Evolutionary conservation across 257 asterid species (phyloP).

Genomic region (Cruciata laevipes): DNA sequence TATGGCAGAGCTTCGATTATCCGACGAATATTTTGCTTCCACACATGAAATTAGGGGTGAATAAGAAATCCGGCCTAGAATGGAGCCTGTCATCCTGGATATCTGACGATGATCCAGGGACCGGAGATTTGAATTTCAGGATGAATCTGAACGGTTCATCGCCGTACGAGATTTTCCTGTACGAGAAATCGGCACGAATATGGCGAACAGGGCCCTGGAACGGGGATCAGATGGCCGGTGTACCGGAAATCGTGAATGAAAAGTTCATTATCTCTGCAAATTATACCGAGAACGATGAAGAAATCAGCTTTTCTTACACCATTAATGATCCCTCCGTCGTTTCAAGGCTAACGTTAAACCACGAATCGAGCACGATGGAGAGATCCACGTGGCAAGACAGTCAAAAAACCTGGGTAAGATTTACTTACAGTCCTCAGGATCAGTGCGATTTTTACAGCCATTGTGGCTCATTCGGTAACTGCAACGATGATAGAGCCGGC

Average conservation of each 20-base stretch:
- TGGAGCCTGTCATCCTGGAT: slow-evolving; percentile 35
- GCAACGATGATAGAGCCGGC: slow-evolving; percentile 18
- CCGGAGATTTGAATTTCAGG: slow-evolving; percentile 20
- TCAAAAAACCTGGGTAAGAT: slow-evolving; percentile 21
- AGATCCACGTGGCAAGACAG: slow-evolving; percentile 27
- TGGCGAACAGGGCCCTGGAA: slow-evolving; percentile 41
- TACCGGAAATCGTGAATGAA: slow-evolving; percentile 27
- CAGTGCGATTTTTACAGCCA: slow-evolving; percentile 28
- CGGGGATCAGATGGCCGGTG: slow-evolving; percentile 30
- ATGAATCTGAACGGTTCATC: slow-evolving; percentile 28
- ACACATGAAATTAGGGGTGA: slow-evolving; percentile 31
- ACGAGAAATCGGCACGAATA: not conserved
- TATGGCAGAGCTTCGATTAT: slow-evolving; percentile 1
- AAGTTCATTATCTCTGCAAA: slow-evolving; percentile 18
- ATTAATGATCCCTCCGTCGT: slow-evolving; percentile 18
- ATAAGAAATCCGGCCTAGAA: slow-evolving; percentile 22
- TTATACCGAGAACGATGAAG: slow-evolving; percentile 26
- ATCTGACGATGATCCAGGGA: slow-evolving; percentile 32
- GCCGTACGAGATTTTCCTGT: slow-evolving; percentile 3
- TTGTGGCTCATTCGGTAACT: slow-evolving; percentile 22
- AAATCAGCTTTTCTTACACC: slow-evolving; percentile 18
- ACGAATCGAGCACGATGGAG: slow-evolving; percentile 24
- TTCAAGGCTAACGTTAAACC: slow-evolving; percentile 26
- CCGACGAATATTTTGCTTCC: slow-evolving; percentile 17
- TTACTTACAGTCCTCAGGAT: slow-evolving; percentile 24